phyloP scores from a whole-genome alignment of 2,329 filamentous ascomycete genomes.

The Paraconiothyrium sp. region DNA sequence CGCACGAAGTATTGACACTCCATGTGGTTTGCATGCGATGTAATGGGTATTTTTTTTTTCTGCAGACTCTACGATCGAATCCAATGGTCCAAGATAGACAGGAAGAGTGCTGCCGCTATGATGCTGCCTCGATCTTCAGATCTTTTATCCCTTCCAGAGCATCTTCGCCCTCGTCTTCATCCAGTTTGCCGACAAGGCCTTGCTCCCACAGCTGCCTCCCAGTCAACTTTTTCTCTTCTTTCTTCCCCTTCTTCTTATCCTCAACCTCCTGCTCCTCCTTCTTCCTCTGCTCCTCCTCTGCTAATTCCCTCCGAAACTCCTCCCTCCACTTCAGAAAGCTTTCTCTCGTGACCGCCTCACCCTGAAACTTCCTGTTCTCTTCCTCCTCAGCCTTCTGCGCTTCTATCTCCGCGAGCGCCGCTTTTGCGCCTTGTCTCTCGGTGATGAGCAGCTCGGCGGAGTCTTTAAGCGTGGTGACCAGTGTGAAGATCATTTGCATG shows the following conservation, averaged over 20 bases:
- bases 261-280: conserved; percentile 78
- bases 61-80: neutral
- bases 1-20: neutral
- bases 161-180: conserved; percentile 71
- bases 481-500: conserved; percentile 96
- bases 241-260: conserved; percentile 56
- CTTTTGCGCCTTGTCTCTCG: conserved; percentile 73
- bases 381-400: conserved; percentile 78
- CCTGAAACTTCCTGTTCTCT: conserved; percentile 97
- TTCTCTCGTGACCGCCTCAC: conserved; percentile 86
- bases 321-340: conserved; percentile 85
- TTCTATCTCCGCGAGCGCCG: conserved; percentile 63
- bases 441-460: conserved; percentile 84
- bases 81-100: neutral
- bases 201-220: conserved; percentile 63
- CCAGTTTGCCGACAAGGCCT: conserved; percentile 68
- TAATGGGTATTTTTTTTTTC: conserved; percentile 34
- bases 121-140: conserved; percentile 58
- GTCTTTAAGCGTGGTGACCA: conserved; percentile 89
- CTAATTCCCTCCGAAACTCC: conserved; percentile 80
- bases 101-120: conserved; percentile 23
- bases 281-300: conserved; percentile 68
- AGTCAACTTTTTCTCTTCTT: conserved; percentile 84
- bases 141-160: conserved; percentile 56
- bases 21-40: neutral